Base-by-base conservation (phyloP, 768 basidiomycete genomes). In the Tubosaeta sp. region DNA sequence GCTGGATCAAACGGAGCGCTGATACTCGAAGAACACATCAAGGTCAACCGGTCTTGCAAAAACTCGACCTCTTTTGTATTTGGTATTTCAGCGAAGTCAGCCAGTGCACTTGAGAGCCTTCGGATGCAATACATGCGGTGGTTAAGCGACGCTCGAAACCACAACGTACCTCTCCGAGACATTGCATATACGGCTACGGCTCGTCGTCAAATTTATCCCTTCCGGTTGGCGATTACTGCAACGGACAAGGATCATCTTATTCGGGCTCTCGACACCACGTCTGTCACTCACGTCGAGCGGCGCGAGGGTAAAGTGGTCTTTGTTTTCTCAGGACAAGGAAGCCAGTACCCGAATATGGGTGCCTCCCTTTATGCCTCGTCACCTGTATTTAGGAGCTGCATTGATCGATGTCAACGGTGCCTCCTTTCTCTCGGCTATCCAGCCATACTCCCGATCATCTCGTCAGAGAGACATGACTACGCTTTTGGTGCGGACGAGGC, bases 301-400 rank as follows among this genome's bases (percentile, higher is more conserved):
- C 29, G 50, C 1, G 55, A 61, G 11, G 60, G 59, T n/a, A 67
- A 70, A 4, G 72, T 77, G 1, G 73, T 80, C 6, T 87, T 89
- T 57, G 81, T 87, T 4, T 88, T 87, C 63, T 83, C 86, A 16
- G 88, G 87, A 8, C 84, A 88, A 60, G 87, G 86, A 34, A 71
- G 78, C 29, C 85, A 87, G 54, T 83, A 84, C 67, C 60, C 71
- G 16, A 78, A 80, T 6, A 87, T 88, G 86, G 86, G 83, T 0
- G 52, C 66, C 27, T 62, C 66, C 0, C 73, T 89, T 14, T 90
- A 89, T 50, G 59, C 59, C 34, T 73, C 73, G 1, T 75, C 72
- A 7, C 54, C 73, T 0, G 44, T 76, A 2, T 87, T 89, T 63
- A 73, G 65, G 44, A 51, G 58, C 6, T 68, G 73, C 41, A 75